Base-by-base conservation (phyloP, 208 protist species). In the Borovskyia barvae region DNA sequence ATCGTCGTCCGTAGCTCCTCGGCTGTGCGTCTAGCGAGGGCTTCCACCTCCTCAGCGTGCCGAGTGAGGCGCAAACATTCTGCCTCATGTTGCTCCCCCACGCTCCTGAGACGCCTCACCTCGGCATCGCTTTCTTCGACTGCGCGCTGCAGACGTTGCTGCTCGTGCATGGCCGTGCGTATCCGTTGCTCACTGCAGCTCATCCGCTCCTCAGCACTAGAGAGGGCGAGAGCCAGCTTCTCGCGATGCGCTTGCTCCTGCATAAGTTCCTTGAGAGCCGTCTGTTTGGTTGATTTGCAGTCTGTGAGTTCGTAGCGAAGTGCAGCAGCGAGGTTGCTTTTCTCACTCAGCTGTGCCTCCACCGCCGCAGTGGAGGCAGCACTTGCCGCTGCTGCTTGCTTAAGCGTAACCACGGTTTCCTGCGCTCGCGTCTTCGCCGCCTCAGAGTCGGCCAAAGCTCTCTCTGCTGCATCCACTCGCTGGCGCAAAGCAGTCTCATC, bases 31-130 rank as follows among this genome's bases (percentile, higher is more conserved):
- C 72, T 65, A 24, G 80, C 77, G n/a, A 84, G 57, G 42, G 48
- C 52, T 62, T 91, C 84, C 35, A 82, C 78, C 29, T 85, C 77
- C 43, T 64, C 69, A 3, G 84, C 80, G 62, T 86, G 84, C 26
- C 67, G 47, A 14, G 64, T 40, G 3, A 81, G 61, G 5, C 74
- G 72, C 11, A 45, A 29, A 24, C 68, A 85, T 39, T 87, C 84
- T 1, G 52, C 64, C 1, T 62, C 45, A n/a, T 79, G 81, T 45
- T 70, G 55, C 22, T 66, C 55, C 29, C 70, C 40, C 33, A 57
- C 70, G 28, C 30, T 67, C 33, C 61, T 25, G 2, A 77, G 45
- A 11, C 57, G 65, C 43, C 46, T 22, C 29, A 75, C 6, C 37
- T 82, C 77, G 4, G 70, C 77, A 7, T 57, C 35, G 20, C 68